Percentiles rank a stretch among this genome's conserved stretches.
phyloP scores from a whole-genome alignment of 2,329 filamentous ascomycete species.

The Sclerotinia sclerotiorum region DNA sequence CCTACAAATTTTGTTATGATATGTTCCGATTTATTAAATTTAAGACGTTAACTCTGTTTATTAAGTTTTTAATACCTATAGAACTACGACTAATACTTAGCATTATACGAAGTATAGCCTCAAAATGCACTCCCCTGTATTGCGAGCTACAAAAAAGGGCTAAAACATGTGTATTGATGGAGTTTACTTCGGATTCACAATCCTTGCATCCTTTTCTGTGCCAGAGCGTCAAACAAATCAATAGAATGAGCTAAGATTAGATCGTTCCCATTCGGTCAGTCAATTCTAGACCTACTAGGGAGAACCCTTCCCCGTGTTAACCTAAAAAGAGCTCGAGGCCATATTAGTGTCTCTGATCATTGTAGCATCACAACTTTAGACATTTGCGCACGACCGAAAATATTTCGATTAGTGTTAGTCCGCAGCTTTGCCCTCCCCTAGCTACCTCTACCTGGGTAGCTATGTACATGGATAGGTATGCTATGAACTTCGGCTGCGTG shows the following conservation, averaged over 20 bases:
- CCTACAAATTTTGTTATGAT: neutral
- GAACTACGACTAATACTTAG: too few species aligned
- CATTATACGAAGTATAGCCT: neutral
- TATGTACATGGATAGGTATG: too few species aligned
- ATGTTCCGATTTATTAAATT: neutral
- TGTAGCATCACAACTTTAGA: neutral
- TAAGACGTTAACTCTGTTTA: too few species aligned
- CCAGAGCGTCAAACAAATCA: neutral
- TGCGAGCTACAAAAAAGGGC: neutral
- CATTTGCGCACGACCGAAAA: constrained; percentile 11
- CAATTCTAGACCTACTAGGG: neutral
- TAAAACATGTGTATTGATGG: neutral
- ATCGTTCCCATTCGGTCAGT: neutral
- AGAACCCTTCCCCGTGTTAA: constrained; percentile 4
- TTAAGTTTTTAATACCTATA: too few species aligned
- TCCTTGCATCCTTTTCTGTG: neutral
- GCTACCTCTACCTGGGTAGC: too few species aligned
- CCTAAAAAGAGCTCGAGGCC: neutral
- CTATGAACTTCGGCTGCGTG: neutral
- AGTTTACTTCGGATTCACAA: constrained; percentile 1
- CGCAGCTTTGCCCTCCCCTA: too few species aligned
- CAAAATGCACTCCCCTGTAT: neutral
- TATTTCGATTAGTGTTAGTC: neutral
- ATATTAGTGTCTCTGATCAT: neutral
- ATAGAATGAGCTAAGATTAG: neutral